Evolutionary conservation across 2,329 filamentous ascomycete species (phyloP).

Genomic region (Monilinia fructicola): DNA sequence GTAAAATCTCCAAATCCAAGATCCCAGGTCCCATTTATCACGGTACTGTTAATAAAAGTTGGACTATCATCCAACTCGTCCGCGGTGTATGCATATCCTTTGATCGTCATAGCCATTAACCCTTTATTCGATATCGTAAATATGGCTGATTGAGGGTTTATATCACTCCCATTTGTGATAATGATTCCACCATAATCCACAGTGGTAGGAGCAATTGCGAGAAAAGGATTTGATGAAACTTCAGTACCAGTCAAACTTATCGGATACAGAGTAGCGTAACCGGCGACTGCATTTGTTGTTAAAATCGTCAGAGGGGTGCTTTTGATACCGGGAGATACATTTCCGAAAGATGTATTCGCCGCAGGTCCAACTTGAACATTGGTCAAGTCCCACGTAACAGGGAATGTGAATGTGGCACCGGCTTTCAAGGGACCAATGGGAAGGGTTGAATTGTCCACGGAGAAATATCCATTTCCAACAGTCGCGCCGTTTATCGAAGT

Average conservation of each 20-base stretch:
- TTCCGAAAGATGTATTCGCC: conserved; percentile 27
- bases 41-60: conserved; percentile 31
- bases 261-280: conserved; percentile 41
- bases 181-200: conserved; percentile 28
- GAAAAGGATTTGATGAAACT: conserved; percentile 39
- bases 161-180: conserved; percentile 21
- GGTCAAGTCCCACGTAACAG: conserved; percentile 41
- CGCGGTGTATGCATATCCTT: conserved; percentile 39
- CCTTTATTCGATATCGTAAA: conserved; percentile 42
- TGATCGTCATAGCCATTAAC: conserved; percentile 38
- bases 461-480: conserved; percentile 39
- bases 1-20: conserved; percentile 31
- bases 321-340: conserved; percentile 40
- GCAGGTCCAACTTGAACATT: conserved; percentile 26
- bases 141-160: conserved; percentile 32
- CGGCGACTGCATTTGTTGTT: conserved; percentile 41
- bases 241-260: conserved; percentile 42
- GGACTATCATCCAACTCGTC: conserved; percentile 34
- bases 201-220: conserved; percentile 39
- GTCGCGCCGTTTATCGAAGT: conserved; percentile 40
- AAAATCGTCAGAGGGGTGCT: conserved; percentile 41
- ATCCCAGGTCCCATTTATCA: conserved; percentile 34
- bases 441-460: conserved; percentile 39
- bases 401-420: conserved; percentile 41
- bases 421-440: conserved; percentile 38